Base-by-base conservation (phyloP, 148 eudicot species). In the Heliamphora exappendiculata region DNA sequence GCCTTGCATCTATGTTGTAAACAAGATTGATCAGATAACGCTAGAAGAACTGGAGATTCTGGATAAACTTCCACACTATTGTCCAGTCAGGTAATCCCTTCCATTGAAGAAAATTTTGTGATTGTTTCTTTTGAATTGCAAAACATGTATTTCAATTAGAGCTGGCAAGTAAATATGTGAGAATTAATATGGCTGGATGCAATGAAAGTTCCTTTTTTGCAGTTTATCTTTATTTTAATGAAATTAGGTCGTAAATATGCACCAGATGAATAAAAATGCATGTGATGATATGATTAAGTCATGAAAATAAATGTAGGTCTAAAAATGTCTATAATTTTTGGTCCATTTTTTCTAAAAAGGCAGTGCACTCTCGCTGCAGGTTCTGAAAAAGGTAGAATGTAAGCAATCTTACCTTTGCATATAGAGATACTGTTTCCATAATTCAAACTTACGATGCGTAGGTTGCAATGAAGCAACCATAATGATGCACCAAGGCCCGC, bases 21-120 rank as follows among this genome's bases (percentile, higher is more conserved):
- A 95, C 87, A 95, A 95, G 82, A 89, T 95, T 73, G 99, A 95
- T 87, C 97, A 93, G 88, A 91, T 95, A 36, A 95, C 99, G 49
- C 80, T 95, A 41, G 99, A 95, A 82, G 99, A 95, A 78, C 83
- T 95, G 77, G 94, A 93, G 89, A 91, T 95, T 81, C 84, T 95
- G 79, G 99, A 95, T 76, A 93, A 83, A 82, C 97, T 95, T 86
- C 99, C 98, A 5, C 99, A 95, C 81, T 95, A 95, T 75, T 95
- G 99, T 82, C 99, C 99, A 54, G 82, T 95, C 85, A 95, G 99
- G 99, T 95, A 87, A 47, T 47, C 54, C 20, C 45, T 4, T 71
- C 59, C 26, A 14, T 31, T 19, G 34, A 7, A 10, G 2, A 47
- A 36, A 8, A 22, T 26, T 22, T 57, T 24, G 8, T 42, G 51